phyloP scores from a whole-genome alignment of 75 land plant genomes.

The Sequoiadendron giganteum region DNA sequence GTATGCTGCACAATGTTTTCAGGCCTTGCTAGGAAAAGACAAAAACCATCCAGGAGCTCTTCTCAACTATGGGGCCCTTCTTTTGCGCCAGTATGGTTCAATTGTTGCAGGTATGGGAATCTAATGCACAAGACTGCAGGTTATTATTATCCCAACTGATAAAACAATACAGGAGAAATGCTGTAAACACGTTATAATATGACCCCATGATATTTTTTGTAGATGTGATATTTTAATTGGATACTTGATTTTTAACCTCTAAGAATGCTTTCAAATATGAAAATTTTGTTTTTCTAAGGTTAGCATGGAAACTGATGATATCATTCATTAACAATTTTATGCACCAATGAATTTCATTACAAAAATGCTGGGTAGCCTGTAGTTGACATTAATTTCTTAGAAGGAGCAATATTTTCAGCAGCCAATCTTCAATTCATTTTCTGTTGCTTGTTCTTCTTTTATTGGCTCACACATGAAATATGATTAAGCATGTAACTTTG shows the following conservation, averaged over 20 bases:
- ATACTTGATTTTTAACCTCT: not conserved
- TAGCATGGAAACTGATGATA: not conserved
- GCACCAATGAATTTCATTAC: not conserved
- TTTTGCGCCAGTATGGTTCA: slow-evolving; percentile 74
- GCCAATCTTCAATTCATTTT: not conserved
- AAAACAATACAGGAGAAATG: not conserved
- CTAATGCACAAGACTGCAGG: not conserved
- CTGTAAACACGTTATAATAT: not conserved
- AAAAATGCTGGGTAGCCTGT: not conserved
- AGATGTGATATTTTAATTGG: not conserved
- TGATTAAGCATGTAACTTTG: not conserved
- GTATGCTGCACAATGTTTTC: slow-evolving; percentile 63
- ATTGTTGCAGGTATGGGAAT: slow-evolving; percentile 58
- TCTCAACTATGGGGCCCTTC: slow-evolving; percentile 68
- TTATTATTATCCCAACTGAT: not conserved
- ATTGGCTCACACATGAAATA: not conserved
- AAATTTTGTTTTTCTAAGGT: not conserved
- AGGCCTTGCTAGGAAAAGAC: slow-evolving; percentile 64
- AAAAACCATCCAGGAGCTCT: slow-evolving; percentile 75
- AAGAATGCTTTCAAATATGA: not conserved
- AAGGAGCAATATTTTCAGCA: not conserved
- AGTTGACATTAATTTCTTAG: not conserved
- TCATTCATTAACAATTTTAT: not conserved
- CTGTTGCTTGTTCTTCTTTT: not conserved
- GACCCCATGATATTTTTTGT: not conserved